Evolutionary conservation across 495 filamentous ascomycete species (phyloP).

Genomic region (Evernia prunastri): DNA sequence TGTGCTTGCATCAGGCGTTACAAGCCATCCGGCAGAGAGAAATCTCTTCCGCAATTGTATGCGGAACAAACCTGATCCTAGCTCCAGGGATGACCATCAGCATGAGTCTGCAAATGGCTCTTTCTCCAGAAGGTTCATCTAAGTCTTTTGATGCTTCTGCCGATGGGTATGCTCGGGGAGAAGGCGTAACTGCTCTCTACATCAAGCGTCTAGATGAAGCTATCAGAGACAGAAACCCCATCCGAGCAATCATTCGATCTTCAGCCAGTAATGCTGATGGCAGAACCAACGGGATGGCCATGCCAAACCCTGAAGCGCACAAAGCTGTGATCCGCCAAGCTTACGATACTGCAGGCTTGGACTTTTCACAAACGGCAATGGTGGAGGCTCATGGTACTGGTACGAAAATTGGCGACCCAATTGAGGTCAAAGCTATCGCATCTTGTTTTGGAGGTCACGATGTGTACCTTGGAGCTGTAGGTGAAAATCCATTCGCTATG

Average conservation of each 20-base stretch:
- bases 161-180: conserved; percentile 60
- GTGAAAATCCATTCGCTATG: too few relatives aligned
- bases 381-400: conserved; percentile 41
- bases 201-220: conserved; percentile 36
- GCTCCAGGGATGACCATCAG: conserved; percentile 30
- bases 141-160: conserved; percentile 57
- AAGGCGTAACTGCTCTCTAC: conserved; percentile 38
- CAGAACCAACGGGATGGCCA: conserved; percentile 12
- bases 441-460: conserved; percentile 28
- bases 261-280: conserved; percentile 36
- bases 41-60: conserved; percentile 38
- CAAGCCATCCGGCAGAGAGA: conserved; percentile 34
- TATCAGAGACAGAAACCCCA: conserved; percentile 31
- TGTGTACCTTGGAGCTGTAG: conserved; percentile 25
- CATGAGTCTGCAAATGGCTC: conserved; percentile 28
- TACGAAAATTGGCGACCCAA: conserved; percentile 32
- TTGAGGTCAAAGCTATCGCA: conserved; percentile 7
- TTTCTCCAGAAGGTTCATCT: conserved; percentile 36
- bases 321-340: conserved; percentile 34
- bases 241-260: conserved; percentile 37
- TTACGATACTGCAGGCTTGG: conserved; percentile 22
- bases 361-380: conserved; percentile 26
- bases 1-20: conserved; percentile 34
- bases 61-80: conserved; percentile 38
- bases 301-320: conserved; percentile 23